phyloP scores from a whole-genome alignment of 805 yeast species.

The Hanseniaspora valbyensis region DNA sequence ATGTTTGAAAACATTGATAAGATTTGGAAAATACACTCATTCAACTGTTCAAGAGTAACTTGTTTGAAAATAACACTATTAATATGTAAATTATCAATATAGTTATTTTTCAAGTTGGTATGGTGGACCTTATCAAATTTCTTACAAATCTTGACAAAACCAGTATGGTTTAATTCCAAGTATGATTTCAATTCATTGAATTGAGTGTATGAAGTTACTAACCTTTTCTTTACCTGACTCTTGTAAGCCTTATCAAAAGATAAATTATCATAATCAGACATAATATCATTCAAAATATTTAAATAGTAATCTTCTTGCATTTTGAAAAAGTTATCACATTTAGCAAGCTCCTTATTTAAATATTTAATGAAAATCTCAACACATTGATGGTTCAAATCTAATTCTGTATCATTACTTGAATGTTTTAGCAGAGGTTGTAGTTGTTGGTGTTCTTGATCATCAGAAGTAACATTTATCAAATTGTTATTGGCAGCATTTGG shows the following conservation, averaged over 20 bases:
- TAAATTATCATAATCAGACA: slow-evolving; percentile 46
- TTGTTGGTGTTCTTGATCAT: slow-evolving; percentile 15
- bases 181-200: slow-evolving; percentile 75
- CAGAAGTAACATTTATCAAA: slow-evolving; percentile 17
- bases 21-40: slow-evolving; percentile 42
- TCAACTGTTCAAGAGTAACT: slow-evolving; percentile 39
- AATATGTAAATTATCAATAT: slow-evolving; percentile 38
- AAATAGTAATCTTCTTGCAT: slow-evolving; percentile 52
- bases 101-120: slow-evolving; percentile 47
- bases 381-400: slow-evolving; percentile 26
- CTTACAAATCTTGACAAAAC: slow-evolving; percentile 79
- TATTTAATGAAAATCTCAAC: slow-evolving; percentile 47
- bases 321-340: slow-evolving; percentile 65
- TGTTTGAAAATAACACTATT: slow-evolving; percentile 46
- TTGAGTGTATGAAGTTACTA: slow-evolving; percentile 56
- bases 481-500: slow-evolving; percentile 16
- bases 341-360: slow-evolving; percentile 62
- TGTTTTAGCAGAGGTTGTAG: neutral
- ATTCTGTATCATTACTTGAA: slow-evolving; percentile 15
- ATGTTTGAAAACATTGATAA: slow-evolving; percentile 42
- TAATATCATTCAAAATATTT: slow-evolving; percentile 43
- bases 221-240: slow-evolving; percentile 43
- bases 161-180: slow-evolving; percentile 75
- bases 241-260: slow-evolving; percentile 14
- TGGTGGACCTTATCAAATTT: slow-evolving; percentile 80